Evolutionary conservation across 345 rosid genomes (phyloP).

Genomic region (Viola odorata): DNA sequence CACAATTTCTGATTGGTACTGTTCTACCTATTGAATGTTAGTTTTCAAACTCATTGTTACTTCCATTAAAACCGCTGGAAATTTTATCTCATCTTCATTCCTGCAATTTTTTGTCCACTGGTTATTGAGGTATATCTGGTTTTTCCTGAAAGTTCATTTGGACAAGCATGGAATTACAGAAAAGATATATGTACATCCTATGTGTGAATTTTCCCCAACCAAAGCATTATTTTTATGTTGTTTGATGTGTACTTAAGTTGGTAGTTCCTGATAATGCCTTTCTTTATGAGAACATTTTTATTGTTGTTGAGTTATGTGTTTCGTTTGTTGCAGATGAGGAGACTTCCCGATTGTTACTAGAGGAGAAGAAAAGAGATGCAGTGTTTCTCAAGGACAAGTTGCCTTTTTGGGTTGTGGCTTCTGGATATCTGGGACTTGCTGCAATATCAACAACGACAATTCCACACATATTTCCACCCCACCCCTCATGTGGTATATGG

Average conservation of each 20-base stretch:
- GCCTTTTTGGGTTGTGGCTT: constrained; percentile 68
- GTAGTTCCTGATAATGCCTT: not conserved
- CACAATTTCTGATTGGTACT: no score
- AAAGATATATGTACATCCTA: no score
- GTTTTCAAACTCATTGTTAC: no score
- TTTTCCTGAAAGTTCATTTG: not conserved
- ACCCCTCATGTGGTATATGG: constrained; percentile 83
- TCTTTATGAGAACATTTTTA: not conserved
- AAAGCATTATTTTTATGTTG: not conserved
- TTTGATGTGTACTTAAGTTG: not conserved
- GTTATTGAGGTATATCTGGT: not conserved
- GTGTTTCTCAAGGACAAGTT: constrained; percentile 73
- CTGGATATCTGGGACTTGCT: constrained; percentile 86
- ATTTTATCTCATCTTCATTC: not conserved
- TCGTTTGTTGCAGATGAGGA: constrained; percentile 33
- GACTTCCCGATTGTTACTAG: constrained; percentile 40
- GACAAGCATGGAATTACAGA: not conserved
- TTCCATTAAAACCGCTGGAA: no score
- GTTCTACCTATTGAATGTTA: no score
- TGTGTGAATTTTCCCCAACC: no score
- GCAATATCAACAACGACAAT: constrained; percentile 68
- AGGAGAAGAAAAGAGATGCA: constrained; percentile 56
- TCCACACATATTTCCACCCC: constrained; percentile 82
- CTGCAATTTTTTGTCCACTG: not conserved
- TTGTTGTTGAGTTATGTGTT: not conserved